Evolutionary conservation across 768 basidiomycete species (phyloP), one percentile per base, ranked within the genome.

Genomic region (Amanita fuliginea): DNA sequence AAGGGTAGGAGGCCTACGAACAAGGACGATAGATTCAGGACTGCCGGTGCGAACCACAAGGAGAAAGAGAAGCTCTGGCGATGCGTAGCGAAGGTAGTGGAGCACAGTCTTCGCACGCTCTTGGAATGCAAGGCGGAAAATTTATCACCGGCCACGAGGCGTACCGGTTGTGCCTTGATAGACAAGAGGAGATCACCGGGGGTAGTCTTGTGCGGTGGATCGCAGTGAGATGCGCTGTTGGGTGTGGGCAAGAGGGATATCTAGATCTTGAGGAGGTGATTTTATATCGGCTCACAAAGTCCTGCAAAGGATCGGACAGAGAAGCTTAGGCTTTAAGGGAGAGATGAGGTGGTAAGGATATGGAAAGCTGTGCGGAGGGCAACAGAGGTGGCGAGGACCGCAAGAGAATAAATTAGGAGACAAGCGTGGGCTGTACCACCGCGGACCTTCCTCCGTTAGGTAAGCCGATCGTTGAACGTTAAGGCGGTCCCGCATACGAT

Each of bases 351-450:
- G 19, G 30, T 21, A 13, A 11, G 14, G 14, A 16, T 2, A 28
- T 6, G 44, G 30, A 28, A 46, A 9, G 34, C 28, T 45, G 28
- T 16, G 34, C 18, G 6, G 34, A 4, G 16, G 4, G 11, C 11
- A 18, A 11, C 16, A 3, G 26, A 26, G 13, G 3, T 6, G 10
- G 21, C 21, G 10, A 5, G 28, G 10, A 1, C 46, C 46, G 46
- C 46, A 47, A 35, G n/a, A 6, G 46, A 37, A 21, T 22, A 36
- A 5, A 24, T 47, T 26, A 16, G 46, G 46, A 35, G 6, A 18
- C n/a, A 0, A 19, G 46, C 21, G 44, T 35, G 34, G 33, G 36
- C 35, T 57, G 47, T 47, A 34, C 24, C 22, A 41, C 19, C 33
- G 28, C 28, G 26, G 44, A 11, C 45, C n/a, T 18, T 30, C 22